Evolutionary conservation across 2,329 filamentous ascomycete genomes (phyloP).

Genomic region (Ceratocystis destructans): DNA sequence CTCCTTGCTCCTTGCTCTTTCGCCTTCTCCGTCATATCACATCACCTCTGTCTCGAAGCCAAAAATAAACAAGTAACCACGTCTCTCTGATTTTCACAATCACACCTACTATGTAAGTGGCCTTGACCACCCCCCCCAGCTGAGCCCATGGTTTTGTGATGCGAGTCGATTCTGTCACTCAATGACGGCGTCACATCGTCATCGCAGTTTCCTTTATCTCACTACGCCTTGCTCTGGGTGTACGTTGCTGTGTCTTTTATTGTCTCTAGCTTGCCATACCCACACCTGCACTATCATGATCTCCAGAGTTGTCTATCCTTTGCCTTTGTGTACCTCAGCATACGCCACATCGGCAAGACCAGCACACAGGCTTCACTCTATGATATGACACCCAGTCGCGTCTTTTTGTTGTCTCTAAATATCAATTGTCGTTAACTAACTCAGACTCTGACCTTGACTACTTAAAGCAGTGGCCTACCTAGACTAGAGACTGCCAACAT

Average conservation of each 20-base stretch:
- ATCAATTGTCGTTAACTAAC: not conserved
- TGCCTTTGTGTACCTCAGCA: not conserved
- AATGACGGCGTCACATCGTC: not conserved
- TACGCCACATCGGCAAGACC: constrained; percentile 5
- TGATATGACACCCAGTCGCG: not conserved
- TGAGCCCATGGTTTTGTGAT: not conserved
- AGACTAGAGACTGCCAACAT: not conserved
- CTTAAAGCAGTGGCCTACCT: not conserved
- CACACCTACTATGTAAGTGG: not conserved
- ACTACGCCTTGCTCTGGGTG: not conserved
- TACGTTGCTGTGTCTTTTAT: not conserved
- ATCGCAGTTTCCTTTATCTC: not conserved
- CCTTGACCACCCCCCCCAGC: not conserved
- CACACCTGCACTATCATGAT: constrained; percentile 3
- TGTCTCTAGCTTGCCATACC: constrained; percentile 6
- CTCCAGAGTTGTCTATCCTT: not conserved
- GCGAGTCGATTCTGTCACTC: not conserved
- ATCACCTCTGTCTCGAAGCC: not conserved
- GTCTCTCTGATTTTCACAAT: not conserved
- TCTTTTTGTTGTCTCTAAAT: not conserved
- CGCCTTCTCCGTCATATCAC: not conserved
- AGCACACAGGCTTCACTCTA: not conserved
- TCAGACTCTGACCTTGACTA: not conserved
- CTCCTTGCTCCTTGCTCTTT: not conserved
- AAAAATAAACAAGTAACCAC: not conserved